phyloP scores from a whole-genome alignment of 2,329 filamentous ascomycete genomes.

The Cordyceps cicadae region DNA sequence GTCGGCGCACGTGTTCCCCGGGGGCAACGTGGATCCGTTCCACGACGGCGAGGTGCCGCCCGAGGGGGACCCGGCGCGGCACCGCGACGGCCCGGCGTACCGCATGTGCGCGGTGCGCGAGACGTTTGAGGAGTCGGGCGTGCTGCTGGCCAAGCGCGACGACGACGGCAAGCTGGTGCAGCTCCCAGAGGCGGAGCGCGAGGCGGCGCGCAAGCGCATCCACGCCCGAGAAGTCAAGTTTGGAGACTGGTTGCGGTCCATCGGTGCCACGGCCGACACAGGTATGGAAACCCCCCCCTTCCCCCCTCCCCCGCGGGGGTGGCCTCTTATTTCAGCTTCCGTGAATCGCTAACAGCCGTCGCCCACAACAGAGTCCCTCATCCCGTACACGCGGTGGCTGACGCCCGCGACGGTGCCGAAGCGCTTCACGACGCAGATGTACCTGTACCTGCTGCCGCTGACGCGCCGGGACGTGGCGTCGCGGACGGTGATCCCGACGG shows the following conservation, averaged over 20 bases:
- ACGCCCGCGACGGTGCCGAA: slow-evolving; percentile 66
- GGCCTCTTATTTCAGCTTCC: background rate
- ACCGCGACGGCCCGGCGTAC: slow-evolving; percentile 66
- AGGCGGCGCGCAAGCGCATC: slow-evolving; percentile 58
- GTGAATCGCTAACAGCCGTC: background rate
- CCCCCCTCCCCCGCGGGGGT: no score
- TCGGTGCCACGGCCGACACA: slow-evolving; percentile 56
- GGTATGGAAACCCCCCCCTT: slow-evolving; percentile 36
- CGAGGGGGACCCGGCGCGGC: slow-evolving; percentile 43
- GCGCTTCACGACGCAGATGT: slow-evolving; percentile 94
- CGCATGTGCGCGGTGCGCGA: slow-evolving; percentile 79
- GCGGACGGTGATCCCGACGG: slow-evolving; percentile 55
- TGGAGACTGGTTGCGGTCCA: slow-evolving; percentile 48
- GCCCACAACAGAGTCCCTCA: slow-evolving; percentile 39
- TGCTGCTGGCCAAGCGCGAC: slow-evolving; percentile 58
- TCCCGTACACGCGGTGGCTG: slow-evolving; percentile 87
- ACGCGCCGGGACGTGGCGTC: slow-evolving; percentile 22
- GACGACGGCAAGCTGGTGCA: slow-evolving; percentile 49
- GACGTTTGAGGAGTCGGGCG: slow-evolving; percentile 91
- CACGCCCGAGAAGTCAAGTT: slow-evolving; percentile 62
- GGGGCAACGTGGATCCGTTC: slow-evolving; percentile 68
- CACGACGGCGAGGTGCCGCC: slow-evolving; percentile 60
- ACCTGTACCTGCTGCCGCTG: slow-evolving; percentile 75
- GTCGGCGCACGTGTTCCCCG: slow-evolving; percentile 91
- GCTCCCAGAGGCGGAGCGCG: slow-evolving; percentile 50